A percentile compares a stretch with the other conserved stretches of the same genome.
These are phyloP conservation scores for Collybia sp. DNA, from an alignment of 768 basidiomycete species.

Conservation along the genomic window DNA sequence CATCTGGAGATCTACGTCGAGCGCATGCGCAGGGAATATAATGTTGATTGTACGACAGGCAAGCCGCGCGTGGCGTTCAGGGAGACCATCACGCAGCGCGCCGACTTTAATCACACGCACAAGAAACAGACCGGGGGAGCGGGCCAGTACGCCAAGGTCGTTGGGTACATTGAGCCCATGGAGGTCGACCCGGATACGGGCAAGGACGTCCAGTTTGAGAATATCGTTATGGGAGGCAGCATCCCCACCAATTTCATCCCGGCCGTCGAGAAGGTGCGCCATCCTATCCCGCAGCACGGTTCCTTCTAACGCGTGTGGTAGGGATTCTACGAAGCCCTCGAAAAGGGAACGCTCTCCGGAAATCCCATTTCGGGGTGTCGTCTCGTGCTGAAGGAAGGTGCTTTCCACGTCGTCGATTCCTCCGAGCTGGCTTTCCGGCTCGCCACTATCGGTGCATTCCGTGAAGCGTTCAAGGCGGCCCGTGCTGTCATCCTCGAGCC, in stretches of 20 bases:
- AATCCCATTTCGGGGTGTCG: constrained; percentile 84
- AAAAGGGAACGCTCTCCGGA: constrained; percentile 87
- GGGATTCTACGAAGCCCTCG: constrained; percentile 94
- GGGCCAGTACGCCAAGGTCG: constrained; percentile 93
- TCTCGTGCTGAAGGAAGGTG: constrained; percentile 88
- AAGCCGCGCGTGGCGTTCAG: constrained; percentile 97
- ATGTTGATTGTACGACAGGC: constrained; percentile 87
- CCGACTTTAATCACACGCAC: constrained; percentile 87
- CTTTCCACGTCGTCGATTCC: constrained; percentile 91
- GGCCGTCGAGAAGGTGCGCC: constrained; percentile 82
- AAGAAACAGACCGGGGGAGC: constrained; percentile 99
- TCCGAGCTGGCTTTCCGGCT: constrained; percentile 94
- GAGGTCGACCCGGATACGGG: constrained; percentile 66
- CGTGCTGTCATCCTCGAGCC: constrained; percentile 87
- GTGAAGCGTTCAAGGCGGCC: constrained; percentile 79
- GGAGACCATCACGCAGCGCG: constrained; percentile 83
- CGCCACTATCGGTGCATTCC: constrained; percentile 88
- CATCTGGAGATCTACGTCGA: constrained; percentile 99
- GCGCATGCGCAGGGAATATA: constrained; percentile 97
- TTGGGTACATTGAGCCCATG: constrained; percentile 91
- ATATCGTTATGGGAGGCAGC: constrained; percentile 85
- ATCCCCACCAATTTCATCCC: constrained; percentile 92
- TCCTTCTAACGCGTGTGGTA: constrained; percentile 20
- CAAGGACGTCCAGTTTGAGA: constrained; percentile 82
- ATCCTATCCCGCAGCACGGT: background rate